phyloP scores from a whole-genome alignment of 441 rosid species.

The Arabidopsis hybrid region DNA sequence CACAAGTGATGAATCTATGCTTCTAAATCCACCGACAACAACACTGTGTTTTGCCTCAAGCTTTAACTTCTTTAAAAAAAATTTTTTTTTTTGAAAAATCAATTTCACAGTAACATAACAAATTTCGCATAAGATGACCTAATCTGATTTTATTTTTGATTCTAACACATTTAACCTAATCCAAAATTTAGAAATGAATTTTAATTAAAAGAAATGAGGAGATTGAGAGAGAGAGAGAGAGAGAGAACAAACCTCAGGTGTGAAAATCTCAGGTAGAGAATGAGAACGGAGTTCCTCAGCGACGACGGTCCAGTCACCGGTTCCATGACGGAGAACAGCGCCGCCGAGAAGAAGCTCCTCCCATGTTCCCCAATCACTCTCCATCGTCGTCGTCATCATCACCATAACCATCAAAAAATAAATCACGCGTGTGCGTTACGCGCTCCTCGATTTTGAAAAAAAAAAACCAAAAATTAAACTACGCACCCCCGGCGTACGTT shows the following conservation, averaged over 20 bases:
- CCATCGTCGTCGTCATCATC: slow-evolving; percentile 45
- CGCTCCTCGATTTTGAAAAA: slow-evolving; percentile 35
- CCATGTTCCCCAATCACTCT: slow-evolving; percentile 84
- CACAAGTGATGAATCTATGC: slow-evolving; percentile 44
- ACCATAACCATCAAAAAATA: slow-evolving; percentile 43
- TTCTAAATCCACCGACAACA: slow-evolving; percentile 30
- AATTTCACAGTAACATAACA: background rate
- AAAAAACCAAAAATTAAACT: slow-evolving; percentile 19
- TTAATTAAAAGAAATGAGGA: background rate
- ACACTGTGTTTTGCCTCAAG: background rate
- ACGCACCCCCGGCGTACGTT: slow-evolving; percentile 47
- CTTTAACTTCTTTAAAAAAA: background rate
- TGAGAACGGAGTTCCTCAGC: slow-evolving; percentile 83
- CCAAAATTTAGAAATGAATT: background rate
- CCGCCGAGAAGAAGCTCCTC: slow-evolving; percentile 92
- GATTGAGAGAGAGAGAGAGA: slow-evolving; percentile 4
- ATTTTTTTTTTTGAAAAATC: background rate
- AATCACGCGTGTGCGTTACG: slow-evolving; percentile 48
- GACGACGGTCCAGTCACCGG: slow-evolving; percentile 75
- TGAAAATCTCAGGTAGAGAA: slow-evolving; percentile 55
- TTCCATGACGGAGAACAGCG: slow-evolving; percentile 88
- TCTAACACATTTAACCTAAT: background rate
- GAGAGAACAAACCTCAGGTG: slow-evolving; percentile 69
- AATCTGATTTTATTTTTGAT: background rate
- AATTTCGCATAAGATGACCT: background rate